Evolutionary conservation across 257 asterid genomes (phyloP), one percentile per base, ranked within the genome.

Genomic region (Haberlea rhodopensis): DNA sequence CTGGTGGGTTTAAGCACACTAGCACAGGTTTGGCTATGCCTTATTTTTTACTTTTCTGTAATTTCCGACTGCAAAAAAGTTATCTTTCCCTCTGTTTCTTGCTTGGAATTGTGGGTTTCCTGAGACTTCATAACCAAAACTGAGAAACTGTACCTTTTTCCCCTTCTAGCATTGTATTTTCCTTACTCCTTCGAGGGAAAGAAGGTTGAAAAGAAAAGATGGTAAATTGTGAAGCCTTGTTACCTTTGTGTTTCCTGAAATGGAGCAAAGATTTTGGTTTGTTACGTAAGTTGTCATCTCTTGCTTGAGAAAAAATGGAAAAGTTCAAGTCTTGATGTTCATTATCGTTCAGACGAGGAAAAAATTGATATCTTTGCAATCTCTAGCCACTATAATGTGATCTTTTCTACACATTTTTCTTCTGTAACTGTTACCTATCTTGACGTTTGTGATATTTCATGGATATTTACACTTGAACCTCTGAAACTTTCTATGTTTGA

Each of bases 21-120:
- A n/a, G n/a, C n/a, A 5, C 78, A 82, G 85, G 85, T 79, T 63
- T 67, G 81, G 26, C 76, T 66, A 79, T 65, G 55, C 76, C 20
- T 65, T 75, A 72, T 61, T 13, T n/a, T 1, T 7, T 65, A 7
- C n/a, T 58, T 9, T 6, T 60, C 19, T 8, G 59, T 43, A 4
- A 24, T 4, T 15, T n/a, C 15, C 10, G 29, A 5, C 1, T 19
- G 3, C 37, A 16, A 28, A 61, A 55, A 54, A 37, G 19, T 60
- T 26, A 15, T 3, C 11, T 43, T 26, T 34, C 8, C 70, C 59
- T 68, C 67, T 24, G 21, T 67, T 68, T 37, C 57, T 43, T 21
- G 37, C 27, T 56, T 66, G 34, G 18, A 57, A 6, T 57, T 27
- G 0, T 27, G 49, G 27, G 65, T 32, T 20, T n/a, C n/a, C n/a